Evolutionary conservation across 2,329 filamentous ascomycete species (phyloP).

Genomic region (Stromatinia cepivora): DNA sequence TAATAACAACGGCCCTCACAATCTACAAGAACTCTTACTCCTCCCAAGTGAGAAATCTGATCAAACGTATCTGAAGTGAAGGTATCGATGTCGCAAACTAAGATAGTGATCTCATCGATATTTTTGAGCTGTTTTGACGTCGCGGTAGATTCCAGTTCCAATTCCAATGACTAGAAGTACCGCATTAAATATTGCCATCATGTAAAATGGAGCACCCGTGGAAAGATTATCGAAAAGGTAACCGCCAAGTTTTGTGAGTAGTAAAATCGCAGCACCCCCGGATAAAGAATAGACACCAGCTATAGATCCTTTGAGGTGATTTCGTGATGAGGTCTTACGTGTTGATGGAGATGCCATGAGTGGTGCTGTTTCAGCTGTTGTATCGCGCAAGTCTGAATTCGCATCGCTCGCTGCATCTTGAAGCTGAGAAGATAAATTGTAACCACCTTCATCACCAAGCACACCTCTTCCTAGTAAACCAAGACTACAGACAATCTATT

Average conservation of each 20-base stretch:
- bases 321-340: constrained; percentile 32
- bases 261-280: constrained; percentile 83
- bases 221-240: constrained; percentile 77
- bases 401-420: constrained; percentile 23
- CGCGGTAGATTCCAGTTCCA: constrained; percentile 37
- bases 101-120: constrained; percentile 19
- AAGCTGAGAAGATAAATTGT: constrained; percentile 39
- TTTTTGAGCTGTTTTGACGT: constrained; percentile 27
- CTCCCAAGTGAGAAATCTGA: neutral
- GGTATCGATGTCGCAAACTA: neutral
- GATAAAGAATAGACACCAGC: constrained; percentile 92
- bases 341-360: constrained; percentile 37
- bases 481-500: constrained; percentile 83
- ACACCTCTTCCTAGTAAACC: constrained; percentile 82
- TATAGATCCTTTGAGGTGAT: constrained; percentile 80
- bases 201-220: constrained; percentile 81
- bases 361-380: constrained; percentile 32
- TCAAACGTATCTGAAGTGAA: neutral
- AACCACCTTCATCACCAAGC: constrained; percentile 50
- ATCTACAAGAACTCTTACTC: neutral
- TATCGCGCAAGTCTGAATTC: constrained; percentile 14
- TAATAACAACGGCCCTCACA: neutral
- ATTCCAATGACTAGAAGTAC: constrained; percentile 58
- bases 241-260: constrained; percentile 90
- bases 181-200: constrained; percentile 88